A percentile compares a stretch with the other conserved stretches of the same genome.
These are phyloP conservation scores for Neophaeococcomyces mojaviensis DNA, from an alignment of 2,329 filamentous ascomycete genomes.

Conservation along the genomic window DNA sequence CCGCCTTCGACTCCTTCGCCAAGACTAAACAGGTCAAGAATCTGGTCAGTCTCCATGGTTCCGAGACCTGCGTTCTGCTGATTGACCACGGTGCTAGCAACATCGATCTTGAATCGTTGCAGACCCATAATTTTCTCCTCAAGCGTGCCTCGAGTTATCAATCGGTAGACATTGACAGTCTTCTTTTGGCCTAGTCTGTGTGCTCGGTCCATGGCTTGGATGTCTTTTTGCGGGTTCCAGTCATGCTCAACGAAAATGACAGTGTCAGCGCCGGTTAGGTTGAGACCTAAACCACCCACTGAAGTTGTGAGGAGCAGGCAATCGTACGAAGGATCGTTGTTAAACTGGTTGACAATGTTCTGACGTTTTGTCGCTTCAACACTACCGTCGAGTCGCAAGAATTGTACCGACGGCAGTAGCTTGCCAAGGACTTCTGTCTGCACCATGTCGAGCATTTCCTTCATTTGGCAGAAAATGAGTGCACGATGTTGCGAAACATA, in stretches of 20 bases:
- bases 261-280: slow-evolving; percentile 92
- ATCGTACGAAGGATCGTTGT: slow-evolving; percentile 94
- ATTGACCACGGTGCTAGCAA: slow-evolving; percentile 95
- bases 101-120: slow-evolving; percentile 98
- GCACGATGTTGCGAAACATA: slow-evolving; percentile 95
- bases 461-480: slow-evolving; percentile 98
- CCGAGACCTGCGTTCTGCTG: slow-evolving; percentile 92
- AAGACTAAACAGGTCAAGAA: slow-evolving; percentile 90
- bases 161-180: slow-evolving; percentile 95
- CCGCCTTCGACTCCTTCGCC: slow-evolving; percentile 56
- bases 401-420: slow-evolving; percentile 87
- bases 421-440: slow-evolving; percentile 86
- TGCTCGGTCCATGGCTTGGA: slow-evolving; percentile 97
- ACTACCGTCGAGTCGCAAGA: slow-evolving; percentile 83
- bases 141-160: slow-evolving; percentile 89
- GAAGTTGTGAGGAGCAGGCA: slow-evolving; percentile 88
- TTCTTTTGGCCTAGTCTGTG: slow-evolving; percentile 99
- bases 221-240: slow-evolving; percentile 98
- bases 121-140: slow-evolving; percentile 98
- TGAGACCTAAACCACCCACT: slow-evolving; percentile 88
- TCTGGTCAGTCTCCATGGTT: slow-evolving; percentile 98
- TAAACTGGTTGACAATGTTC: slow-evolving; percentile 98
- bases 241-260: slow-evolving; percentile 99
- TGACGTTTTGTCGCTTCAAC: slow-evolving; percentile 91
- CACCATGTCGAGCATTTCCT: slow-evolving; percentile 99